phyloP scores from a whole-genome alignment of 768 basidiomycete genomes.

The Nevesoporus exiguus region DNA sequence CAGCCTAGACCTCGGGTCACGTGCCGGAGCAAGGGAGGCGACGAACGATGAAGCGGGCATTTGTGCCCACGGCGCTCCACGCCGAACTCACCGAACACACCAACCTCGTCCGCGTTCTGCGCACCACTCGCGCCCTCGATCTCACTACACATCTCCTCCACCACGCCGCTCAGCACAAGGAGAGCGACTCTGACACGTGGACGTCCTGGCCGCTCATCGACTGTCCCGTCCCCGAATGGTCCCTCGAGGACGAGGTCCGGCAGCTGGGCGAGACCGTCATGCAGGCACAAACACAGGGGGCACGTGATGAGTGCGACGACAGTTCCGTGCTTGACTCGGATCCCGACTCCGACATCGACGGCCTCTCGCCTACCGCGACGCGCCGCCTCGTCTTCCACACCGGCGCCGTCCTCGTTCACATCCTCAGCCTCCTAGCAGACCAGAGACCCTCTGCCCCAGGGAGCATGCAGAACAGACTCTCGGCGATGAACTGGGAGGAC shows the following conservation, averaged over 20 bases:
- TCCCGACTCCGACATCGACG: slow-evolving; percentile 27
- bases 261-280: slow-evolving; percentile 41
- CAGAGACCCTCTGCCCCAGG: slow-evolving; percentile 53
- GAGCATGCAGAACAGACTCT: slow-evolving; percentile 63
- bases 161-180: slow-evolving; percentile 15
- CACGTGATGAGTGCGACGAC: slow-evolving; percentile 18
- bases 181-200: slow-evolving; percentile 48
- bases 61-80: slow-evolving; percentile 53
- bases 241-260: slow-evolving; percentile 63
- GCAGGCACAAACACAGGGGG: slow-evolving; percentile 11
- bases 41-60: slow-evolving; percentile 25
- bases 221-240: slow-evolving; percentile 65
- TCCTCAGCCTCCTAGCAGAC: slow-evolving; percentile 52
- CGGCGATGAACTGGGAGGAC: slow-evolving; percentile 59
- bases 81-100: slow-evolving; percentile 66
- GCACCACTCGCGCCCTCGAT: slow-evolving; percentile 55
- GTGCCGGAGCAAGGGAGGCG: background rate
- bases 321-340: slow-evolving; percentile 14
- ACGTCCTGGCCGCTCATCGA: slow-evolving; percentile 79
- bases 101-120: slow-evolving; percentile 61
- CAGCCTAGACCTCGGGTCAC: background rate
- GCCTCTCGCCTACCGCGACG: slow-evolving; percentile 24
- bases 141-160: slow-evolving; percentile 49
- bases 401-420: slow-evolving; percentile 44
- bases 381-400: slow-evolving; percentile 41